Evolutionary conservation across 2,329 filamentous ascomycete genomes (phyloP).

Genomic region (Colletotrichum somersetense): DNA sequence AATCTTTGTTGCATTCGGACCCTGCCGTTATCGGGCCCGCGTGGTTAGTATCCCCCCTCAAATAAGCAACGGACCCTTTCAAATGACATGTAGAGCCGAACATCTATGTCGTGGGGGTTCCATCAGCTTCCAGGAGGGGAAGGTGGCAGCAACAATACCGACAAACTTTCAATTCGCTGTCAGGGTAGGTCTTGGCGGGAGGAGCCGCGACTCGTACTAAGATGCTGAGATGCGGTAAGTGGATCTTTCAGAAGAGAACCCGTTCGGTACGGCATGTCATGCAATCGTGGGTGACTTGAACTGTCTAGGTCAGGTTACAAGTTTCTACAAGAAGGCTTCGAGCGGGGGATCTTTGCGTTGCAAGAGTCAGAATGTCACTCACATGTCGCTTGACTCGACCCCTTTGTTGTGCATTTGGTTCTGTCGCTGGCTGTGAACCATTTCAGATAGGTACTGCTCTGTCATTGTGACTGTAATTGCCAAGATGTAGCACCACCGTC

Average conservation of each 20-base stretch:
- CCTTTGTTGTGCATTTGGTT: not conserved
- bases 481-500: slow-evolving; percentile 29
- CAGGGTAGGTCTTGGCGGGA: slow-evolving; percentile 28
- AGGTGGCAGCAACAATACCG: slow-evolving; percentile 23
- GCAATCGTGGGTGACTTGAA: not conserved
- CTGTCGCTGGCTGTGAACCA: not conserved
- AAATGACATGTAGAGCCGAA: not conserved
- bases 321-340: not conserved
- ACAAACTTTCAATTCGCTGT: slow-evolving; percentile 1
- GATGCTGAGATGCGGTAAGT: not conserved
- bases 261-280: not conserved
- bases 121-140: slow-evolving; percentile 4
- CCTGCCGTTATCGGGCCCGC: slow-evolving; percentile 4
- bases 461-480: slow-evolving; percentile 1
- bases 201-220: slow-evolving; percentile 6
- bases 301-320: not conserved
- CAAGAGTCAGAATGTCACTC: not conserved
- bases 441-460: not conserved
- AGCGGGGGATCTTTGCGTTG: not conserved
- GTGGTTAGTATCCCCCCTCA: not conserved
- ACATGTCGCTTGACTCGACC: not conserved
- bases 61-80: not conserved
- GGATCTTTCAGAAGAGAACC: not conserved
- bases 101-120: not conserved
- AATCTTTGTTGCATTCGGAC: slow-evolving; percentile 17